These are phyloP conservation scores for Malassezia furfur DNA, from an alignment of 1,284 basidiomycete genomes.

Conservation along the genomic window DNA sequence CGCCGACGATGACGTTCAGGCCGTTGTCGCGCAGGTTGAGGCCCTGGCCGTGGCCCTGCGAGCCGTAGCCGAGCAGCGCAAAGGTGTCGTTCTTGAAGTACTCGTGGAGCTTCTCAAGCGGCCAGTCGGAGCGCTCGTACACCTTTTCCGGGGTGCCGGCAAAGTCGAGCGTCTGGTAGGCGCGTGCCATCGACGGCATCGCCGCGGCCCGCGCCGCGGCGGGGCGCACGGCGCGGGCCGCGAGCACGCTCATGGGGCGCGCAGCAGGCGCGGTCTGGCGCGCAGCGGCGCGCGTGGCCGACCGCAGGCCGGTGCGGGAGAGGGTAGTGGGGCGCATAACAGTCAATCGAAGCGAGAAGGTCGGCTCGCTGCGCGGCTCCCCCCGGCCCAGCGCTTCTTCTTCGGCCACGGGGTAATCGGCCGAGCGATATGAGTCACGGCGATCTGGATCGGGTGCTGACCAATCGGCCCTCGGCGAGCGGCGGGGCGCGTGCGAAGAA, in stretches of 20 bases:
- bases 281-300: conserved; percentile 5
- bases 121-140: conserved; percentile 98
- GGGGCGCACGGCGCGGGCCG: conserved; percentile 4
- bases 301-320: conserved; percentile 9
- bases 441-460: not conserved
- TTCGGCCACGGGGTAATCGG: conserved; percentile 1
- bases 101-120: conserved; percentile 88
- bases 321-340: conserved; percentile 3
- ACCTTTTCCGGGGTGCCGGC: conserved; percentile 85
- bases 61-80: conserved; percentile 84
- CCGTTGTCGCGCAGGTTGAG: conserved; percentile 98
- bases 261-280: not conserved
- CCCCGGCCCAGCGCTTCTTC: not conserved
- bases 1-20: conserved; percentile 95
- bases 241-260: conserved; percentile 14
- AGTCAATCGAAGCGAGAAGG: not conserved
- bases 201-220: conserved; percentile 13
- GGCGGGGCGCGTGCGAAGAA: not conserved
- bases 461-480: not conserved
- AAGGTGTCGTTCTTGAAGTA: conserved; percentile 97
- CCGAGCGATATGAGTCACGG: conserved; percentile 1
- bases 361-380: too few species aligned
- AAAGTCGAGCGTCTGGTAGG: conserved; percentile 95
- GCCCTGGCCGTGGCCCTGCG: conserved; percentile 90
- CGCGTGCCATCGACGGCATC: conserved; percentile 48